Percentiles rank a stretch among this genome's conserved stretches.
Evolutionary conservation across 768 basidiomycete species (phyloP).

Genomic region (Boletus insuetus): DNA sequence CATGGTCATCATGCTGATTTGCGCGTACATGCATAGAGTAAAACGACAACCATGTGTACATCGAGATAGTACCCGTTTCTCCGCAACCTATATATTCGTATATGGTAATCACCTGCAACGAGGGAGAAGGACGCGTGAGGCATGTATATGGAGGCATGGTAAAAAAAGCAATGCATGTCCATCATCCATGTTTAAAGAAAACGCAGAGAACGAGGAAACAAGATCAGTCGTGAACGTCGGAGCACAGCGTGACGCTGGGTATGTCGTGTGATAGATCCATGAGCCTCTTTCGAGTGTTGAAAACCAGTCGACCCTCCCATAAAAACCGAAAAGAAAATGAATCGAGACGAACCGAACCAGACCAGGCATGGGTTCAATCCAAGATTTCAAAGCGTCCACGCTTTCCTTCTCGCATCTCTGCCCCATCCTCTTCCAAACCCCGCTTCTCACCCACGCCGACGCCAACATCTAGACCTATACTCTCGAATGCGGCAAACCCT

Average conservation of each 20-base stretch:
- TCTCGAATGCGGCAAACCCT: conserved; percentile 20
- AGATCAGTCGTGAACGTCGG: not conserved
- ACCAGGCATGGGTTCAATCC: conserved; percentile 37
- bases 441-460: conserved; percentile 35
- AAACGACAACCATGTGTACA: no score
- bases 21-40: no score
- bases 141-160: not conserved
- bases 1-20: no score
- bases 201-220: no score
- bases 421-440: conserved; percentile 37
- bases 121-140: not conserved
- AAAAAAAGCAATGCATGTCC: not conserved
- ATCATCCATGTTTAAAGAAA: no score
- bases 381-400: conserved; percentile 60
- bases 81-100: conserved; percentile 15
- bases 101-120: conserved; percentile 15
- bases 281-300: not conserved
- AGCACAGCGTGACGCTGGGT: not conserved
- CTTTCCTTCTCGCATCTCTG: conserved; percentile 45
- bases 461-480: conserved; percentile 12
- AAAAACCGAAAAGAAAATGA: not conserved
- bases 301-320: not conserved
- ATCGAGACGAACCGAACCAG: not conserved
- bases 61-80: no score
- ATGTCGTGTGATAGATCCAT: not conserved